Percentiles rank a stretch among this genome's conserved stretches.
phyloP scores from a whole-genome alignment of 2,329 filamentous ascomycete genomes.

The Pezicula radicicola region DNA sequence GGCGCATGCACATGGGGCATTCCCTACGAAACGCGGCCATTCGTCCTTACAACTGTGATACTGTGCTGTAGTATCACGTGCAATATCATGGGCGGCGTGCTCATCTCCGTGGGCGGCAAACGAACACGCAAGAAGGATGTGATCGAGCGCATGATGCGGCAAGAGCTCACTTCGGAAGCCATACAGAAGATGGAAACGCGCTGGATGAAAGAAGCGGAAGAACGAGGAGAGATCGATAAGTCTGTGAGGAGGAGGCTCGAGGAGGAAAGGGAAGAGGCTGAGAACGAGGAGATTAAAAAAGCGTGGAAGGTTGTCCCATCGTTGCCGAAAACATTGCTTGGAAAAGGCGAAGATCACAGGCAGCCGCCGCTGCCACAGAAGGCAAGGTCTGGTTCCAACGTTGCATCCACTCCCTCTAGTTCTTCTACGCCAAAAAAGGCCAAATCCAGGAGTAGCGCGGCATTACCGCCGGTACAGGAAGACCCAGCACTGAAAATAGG shows the following conservation, averaged over 20 bases:
- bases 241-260: slow-evolving; percentile 41
- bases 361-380: slow-evolving; percentile 18
- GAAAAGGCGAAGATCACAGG: slow-evolving; percentile 22
- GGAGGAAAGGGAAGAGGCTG: slow-evolving; percentile 37
- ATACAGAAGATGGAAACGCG: slow-evolving; percentile 74
- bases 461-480: slow-evolving; percentile 12
- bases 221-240: slow-evolving; percentile 17
- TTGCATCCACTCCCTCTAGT: slow-evolving; percentile 3
- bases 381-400: slow-evolving; percentile 6
- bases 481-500: slow-evolving; percentile 2
- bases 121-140: slow-evolving; percentile 83
- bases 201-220: slow-evolving; percentile 80
- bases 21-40: slow-evolving; percentile 62
- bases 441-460: slow-evolving; percentile 1
- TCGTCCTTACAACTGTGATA: slow-evolving; percentile 75
- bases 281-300: slow-evolving; percentile 23
- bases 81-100: slow-evolving; percentile 71
- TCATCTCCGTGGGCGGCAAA: slow-evolving; percentile 74
- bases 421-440: slow-evolving; percentile 5
- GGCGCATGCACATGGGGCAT: slow-evolving; percentile 79
- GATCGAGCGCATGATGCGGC: slow-evolving; percentile 70
- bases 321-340: slow-evolving; percentile 20
- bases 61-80: slow-evolving; percentile 74
- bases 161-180: slow-evolving; percentile 67
- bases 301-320: slow-evolving; percentile 20